Base-by-base conservation (phyloP, 2,329 filamentous ascomycete genomes). In the Fusarium solani-melongenae region DNA sequence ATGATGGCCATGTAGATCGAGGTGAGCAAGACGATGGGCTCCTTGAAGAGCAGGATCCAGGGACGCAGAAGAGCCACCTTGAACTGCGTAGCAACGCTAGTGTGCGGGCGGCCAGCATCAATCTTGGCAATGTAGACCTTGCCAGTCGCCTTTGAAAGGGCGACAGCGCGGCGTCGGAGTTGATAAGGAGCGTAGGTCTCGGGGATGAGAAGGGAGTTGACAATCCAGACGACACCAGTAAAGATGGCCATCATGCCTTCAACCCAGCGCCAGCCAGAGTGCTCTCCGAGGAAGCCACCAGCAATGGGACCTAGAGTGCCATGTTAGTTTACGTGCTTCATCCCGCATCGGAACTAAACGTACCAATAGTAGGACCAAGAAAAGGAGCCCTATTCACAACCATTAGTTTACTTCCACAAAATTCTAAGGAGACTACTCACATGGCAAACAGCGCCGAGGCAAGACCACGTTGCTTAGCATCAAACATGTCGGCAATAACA, bases 11-110 rank as follows among this genome's bases (percentile, higher is more conserved):
- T 88, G 83, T 93, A 93, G 29, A 92, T 83, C 8, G 87, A 88
- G 6, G 90, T 84, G 11, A 93, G 83, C 12, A 92, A 79, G 27
- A 93, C 90, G 71, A 93, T 93, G 6, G 91, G 91, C 75, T 93
- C 91, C 61, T 82, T 82, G 83, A 93, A 90, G 2, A 93, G 85
- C 6, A 94, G 83, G 39, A 91, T 81, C 90, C 89, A 92, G 2
- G 92, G 92, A 2, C 91, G 86, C 44, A 86, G 82, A n/a, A 93
- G 83, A 5, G 89, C 87, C 3, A 87, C 85, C 63, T 85, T 85
- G 79, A 92, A 88, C 41, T 88, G 86, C 62, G 86, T 79, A 9
- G 77, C 78, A n/a, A 89, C 74, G 5, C 82, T 82, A 29, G 83
- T 78, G 41, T 81, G 83, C 31, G 85, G 85, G 56, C 84, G 81